Conservation (phyloP, 2,329 filamentous ascomycete species). For the Aspergillus costaricaensis region DNA sequence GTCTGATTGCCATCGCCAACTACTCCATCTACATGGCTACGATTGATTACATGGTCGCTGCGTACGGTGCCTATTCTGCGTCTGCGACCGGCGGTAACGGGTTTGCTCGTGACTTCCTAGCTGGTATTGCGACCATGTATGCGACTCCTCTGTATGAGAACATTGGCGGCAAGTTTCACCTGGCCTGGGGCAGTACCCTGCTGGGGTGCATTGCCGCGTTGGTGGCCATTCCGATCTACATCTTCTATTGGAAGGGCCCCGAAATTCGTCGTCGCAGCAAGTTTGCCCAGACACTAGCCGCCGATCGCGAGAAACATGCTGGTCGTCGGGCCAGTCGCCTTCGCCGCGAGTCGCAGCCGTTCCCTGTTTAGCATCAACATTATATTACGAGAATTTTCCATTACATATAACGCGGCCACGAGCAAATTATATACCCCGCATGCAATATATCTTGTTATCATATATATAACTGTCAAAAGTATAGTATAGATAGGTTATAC, state of each 20-base stretch:
- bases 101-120: constrained; percentile 65
- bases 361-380: background rate
- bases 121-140: constrained; percentile 63
- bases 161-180: constrained; percentile 57
- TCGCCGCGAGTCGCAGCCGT: constrained; percentile 4
- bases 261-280: constrained; percentile 54
- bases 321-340: constrained; percentile 18
- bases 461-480: no score
- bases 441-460: background rate
- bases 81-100: constrained; percentile 69
- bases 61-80: constrained; percentile 66
- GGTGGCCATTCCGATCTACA: constrained; percentile 65
- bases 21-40: constrained; percentile 66
- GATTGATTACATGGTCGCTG: constrained; percentile 68
- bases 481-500: background rate
- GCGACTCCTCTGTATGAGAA: constrained; percentile 56
- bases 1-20: constrained; percentile 65
- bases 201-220: constrained; percentile 63
- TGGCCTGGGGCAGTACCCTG: constrained; percentile 65
- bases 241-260: constrained; percentile 68
- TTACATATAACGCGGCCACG: background rate
- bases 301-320: constrained; percentile 17
- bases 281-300: constrained; percentile 48
- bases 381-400: background rate
- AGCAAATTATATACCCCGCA: background rate